phyloP scores from a whole-genome alignment of 2,329 filamentous ascomycete species.

The Gaeumannomyces tritici region DNA sequence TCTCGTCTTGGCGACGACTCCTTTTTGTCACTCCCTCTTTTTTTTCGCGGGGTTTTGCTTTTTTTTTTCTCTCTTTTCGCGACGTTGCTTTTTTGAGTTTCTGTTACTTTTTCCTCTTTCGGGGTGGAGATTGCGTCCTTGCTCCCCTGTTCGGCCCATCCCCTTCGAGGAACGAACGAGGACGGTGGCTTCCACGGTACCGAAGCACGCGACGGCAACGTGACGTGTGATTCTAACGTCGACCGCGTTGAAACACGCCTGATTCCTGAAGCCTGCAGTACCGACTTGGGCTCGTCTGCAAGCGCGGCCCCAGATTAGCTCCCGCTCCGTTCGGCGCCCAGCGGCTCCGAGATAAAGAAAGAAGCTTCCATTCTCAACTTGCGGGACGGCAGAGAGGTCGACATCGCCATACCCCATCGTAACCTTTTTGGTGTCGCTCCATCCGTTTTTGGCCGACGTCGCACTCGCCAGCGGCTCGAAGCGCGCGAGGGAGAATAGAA shows the following conservation, averaged over 20 bases:
- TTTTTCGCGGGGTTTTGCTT: neutral
- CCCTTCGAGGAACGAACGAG: neutral
- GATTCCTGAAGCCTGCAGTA: neutral
- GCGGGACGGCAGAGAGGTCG: too few species aligned
- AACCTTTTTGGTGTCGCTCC: neutral
- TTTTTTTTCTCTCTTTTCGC: neutral
- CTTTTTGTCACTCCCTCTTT: neutral
- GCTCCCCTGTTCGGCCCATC: neutral
- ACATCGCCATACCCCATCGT: too few species aligned
- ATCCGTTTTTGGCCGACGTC: neutral
- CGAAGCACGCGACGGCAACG: neutral
- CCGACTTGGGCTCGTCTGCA: neutral
- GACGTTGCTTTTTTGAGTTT: neutral
- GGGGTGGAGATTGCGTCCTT: neutral
- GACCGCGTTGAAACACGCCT: neutral
- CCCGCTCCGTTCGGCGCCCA: neutral
- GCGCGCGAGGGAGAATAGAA: neutral
- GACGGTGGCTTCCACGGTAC: too few species aligned
- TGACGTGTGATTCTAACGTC: neutral
- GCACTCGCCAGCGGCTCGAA: neutral
- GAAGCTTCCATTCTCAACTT: too few species aligned
- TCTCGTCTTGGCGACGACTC: neutral
- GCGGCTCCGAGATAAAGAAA: neutral
- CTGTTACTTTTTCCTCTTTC: too few species aligned
- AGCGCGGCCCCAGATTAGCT: neutral